Percentiles rank a stretch among this genome's conserved stretches.
phyloP scores from a whole-genome alignment of 345 rosid genomes.

The Citrus glauca region DNA sequence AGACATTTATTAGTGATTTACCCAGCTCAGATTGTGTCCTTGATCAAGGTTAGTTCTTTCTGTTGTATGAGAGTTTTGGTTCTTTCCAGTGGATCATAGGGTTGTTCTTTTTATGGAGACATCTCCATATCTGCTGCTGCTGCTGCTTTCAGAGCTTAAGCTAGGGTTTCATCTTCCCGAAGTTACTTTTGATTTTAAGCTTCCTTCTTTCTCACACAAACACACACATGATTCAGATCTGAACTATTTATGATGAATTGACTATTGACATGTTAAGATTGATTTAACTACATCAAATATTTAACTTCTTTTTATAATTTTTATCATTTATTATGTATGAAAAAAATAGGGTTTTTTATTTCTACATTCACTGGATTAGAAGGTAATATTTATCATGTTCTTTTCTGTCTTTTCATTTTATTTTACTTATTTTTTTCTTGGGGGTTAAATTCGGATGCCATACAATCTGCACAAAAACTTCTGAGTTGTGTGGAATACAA shows the following conservation, averaged over 20 bases:
- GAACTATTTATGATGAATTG: slow-evolving; percentile 7
- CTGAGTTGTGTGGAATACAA: background rate
- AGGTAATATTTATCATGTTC: background rate
- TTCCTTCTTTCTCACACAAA: slow-evolving; percentile 8
- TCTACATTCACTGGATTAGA: background rate
- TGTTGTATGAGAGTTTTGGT: slow-evolving; percentile 8
- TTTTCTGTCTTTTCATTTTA: background rate
- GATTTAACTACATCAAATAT: slow-evolving; percentile 15
- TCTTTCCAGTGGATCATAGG: slow-evolving; percentile 35
- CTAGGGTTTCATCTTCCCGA: slow-evolving; percentile 35
- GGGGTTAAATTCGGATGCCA: background rate
- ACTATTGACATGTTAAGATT: background rate
- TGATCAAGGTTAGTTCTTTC: slow-evolving; percentile 10
- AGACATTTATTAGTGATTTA: slow-evolving; percentile 9
- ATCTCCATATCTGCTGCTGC: background rate
- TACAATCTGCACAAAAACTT: background rate
- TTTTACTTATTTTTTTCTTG: no score
- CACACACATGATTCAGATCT: slow-evolving; percentile 16
- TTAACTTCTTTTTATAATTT: slow-evolving; percentile 9
- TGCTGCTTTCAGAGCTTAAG: background rate
- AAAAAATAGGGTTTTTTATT: background rate
- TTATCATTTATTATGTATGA: no score
- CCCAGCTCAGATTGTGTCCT: slow-evolving; percentile 3
- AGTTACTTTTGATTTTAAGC: slow-evolving; percentile 26
- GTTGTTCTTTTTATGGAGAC: slow-evolving; percentile 13